Percentiles rank a stretch among this genome's conserved stretches.
phyloP scores from a whole-genome alignment of 768 basidiomycete genomes.

The Russula compacta region DNA sequence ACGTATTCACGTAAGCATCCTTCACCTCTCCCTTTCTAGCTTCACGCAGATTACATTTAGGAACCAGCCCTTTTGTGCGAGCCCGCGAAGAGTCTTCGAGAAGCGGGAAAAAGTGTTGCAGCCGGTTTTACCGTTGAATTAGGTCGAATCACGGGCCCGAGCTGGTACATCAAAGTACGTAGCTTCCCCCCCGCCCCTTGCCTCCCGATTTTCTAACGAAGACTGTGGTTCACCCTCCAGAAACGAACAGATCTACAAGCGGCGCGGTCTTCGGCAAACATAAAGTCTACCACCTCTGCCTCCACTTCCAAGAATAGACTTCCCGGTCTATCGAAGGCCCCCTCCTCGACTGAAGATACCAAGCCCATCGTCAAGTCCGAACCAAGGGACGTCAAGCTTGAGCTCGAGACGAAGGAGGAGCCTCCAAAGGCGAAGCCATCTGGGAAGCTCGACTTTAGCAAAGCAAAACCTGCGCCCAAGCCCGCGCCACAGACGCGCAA shows the following conservation, averaged over 20 bases:
- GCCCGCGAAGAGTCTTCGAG: slow-evolving; percentile 14
- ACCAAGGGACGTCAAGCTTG: slow-evolving; percentile 23
- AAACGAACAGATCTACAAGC: not conserved
- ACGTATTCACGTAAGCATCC: slow-evolving; percentile 42
- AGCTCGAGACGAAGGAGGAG: slow-evolving; percentile 17
- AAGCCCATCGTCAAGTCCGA: slow-evolving; percentile 24
- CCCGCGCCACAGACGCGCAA: slow-evolving; percentile 9
- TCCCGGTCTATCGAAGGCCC: slow-evolving; percentile 13
- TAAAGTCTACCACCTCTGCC: slow-evolving; percentile 1
- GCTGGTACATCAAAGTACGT: slow-evolving; percentile 12
- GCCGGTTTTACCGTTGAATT: not conserved
- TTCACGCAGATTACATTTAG: slow-evolving; percentile 24
- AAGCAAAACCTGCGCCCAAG: slow-evolving; percentile 17
- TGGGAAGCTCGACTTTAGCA: slow-evolving; percentile 45
- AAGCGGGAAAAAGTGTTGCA: not conserved
- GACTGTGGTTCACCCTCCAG: not conserved
- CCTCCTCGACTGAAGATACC: slow-evolving; percentile 1
- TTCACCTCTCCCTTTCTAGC: not conserved
- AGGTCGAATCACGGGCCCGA: slow-evolving; percentile 13
- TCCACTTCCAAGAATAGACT: slow-evolving; percentile 15
- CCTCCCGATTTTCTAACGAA: not conserved
- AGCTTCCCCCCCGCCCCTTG: not conserved
- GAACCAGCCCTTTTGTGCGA: slow-evolving; percentile 34
- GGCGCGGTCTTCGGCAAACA: not conserved
- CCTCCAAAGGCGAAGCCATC: slow-evolving; percentile 29